Percentiles rank a stretch among this genome's conserved stretches.
These are phyloP conservation scores for Vanilla planifolia DNA, from an alignment of 106 monocot genomes.

Conservation along the genomic window DNA sequence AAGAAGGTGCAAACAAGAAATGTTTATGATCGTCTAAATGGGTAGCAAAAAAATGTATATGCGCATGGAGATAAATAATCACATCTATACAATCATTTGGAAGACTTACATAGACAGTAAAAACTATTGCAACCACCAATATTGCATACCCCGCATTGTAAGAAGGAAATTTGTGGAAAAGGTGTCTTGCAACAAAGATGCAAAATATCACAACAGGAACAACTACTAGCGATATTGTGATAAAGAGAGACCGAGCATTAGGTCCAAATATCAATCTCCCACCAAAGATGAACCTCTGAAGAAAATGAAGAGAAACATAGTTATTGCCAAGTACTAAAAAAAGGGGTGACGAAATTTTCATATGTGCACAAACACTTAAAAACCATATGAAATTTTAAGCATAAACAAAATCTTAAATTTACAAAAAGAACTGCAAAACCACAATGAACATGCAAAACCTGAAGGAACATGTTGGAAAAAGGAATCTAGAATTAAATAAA, in stretches of 20 bases:
- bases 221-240: conserved; percentile 59
- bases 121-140: conserved; percentile 40
- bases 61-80: no score
- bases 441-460: neutral
- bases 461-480: neutral
- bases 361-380: neutral
- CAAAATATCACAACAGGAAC: conserved; percentile 71
- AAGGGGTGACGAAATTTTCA: neutral
- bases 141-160: conserved; percentile 60
- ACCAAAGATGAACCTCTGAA: conserved; percentile 50
- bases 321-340: neutral
- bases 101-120: conserved; percentile 58
- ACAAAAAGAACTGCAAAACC: neutral
- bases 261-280: conserved; percentile 37
- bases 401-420: neutral
- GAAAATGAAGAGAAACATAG: conserved; percentile 9
- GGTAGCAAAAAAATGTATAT: no score
- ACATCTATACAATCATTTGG: no score
- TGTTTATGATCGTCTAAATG: no score
- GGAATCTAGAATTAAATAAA: neutral
- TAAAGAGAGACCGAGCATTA: conserved; percentile 19
- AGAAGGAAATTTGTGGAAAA: conserved; percentile 25
- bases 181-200: conserved; percentile 68
- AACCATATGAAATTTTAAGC: neutral
- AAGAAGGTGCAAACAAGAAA: no score